Evolutionary conservation across 2,329 filamentous ascomycete genomes (phyloP).

Genomic region (Epichloe festucae): DNA sequence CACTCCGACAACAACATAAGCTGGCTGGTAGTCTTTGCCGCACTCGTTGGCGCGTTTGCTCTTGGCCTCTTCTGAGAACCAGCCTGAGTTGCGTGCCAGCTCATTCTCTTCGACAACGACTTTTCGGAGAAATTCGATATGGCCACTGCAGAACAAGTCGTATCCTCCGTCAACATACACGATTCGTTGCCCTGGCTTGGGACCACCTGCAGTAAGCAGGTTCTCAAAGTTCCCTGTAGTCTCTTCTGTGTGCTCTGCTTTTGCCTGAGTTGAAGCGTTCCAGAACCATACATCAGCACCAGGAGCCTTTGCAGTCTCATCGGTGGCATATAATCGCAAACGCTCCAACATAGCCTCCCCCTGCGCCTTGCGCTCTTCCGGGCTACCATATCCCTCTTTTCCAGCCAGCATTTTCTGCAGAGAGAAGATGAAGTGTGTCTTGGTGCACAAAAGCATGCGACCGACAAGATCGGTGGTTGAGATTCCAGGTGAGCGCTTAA

Average conservation of each 20-base stretch:
- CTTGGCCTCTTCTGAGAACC: constrained; percentile 56
- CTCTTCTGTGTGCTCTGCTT: constrained; percentile 30
- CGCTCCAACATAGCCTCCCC: constrained; percentile 64
- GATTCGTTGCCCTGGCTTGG: constrained; percentile 66
- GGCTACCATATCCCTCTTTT: constrained; percentile 56
- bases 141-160: constrained; percentile 90
- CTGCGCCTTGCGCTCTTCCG: constrained; percentile 49
- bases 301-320: constrained; percentile 64
- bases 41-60: constrained; percentile 43
- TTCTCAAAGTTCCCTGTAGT: constrained; percentile 53
- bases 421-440: constrained; percentile 80
- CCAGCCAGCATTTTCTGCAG: constrained; percentile 57
- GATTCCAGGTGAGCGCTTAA: constrained; percentile 91
- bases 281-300: constrained; percentile 82
- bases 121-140: constrained; percentile 82
- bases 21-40: constrained; percentile 65
- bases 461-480: constrained; percentile 97
- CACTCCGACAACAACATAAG: constrained; percentile 83
- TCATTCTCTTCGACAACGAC: constrained; percentile 64
- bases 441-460: constrained; percentile 93
- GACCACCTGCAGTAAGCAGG: constrained; percentile 58
- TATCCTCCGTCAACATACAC: constrained; percentile 96
- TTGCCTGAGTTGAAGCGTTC: constrained; percentile 41
- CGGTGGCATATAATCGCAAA: constrained; percentile 76
- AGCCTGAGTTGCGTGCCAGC: constrained; percentile 53